These are phyloP conservation scores for Fusarium sp. DNA, from an alignment of 2,329 filamentous ascomycete genomes.

Conservation along the genomic window DNA sequence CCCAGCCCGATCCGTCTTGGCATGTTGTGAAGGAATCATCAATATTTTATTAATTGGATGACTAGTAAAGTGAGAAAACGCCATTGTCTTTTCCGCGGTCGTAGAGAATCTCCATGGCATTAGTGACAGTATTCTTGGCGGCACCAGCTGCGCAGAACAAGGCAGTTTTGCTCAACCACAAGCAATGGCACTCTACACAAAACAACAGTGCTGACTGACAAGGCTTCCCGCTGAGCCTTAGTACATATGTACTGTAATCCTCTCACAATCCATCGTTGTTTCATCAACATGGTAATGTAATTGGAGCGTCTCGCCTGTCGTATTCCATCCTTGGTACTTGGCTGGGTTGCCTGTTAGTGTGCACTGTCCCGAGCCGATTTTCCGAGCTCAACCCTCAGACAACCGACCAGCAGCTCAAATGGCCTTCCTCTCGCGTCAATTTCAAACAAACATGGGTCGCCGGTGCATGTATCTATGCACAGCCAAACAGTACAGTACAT, in stretches of 20 bases:
- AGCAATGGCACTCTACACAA: neutral
- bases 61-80: constrained; percentile 6
- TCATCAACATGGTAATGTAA: neutral
- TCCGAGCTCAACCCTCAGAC: constrained; percentile 20
- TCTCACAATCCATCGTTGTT: neutral
- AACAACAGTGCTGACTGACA: neutral
- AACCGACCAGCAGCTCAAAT: neutral
- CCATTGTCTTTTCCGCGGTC: constrained; percentile 12
- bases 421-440: constrained; percentile 10
- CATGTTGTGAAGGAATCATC: constrained; percentile 18
- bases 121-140: neutral
- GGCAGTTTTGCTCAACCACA: neutral
- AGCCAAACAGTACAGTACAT: neutral
- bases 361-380: constrained; percentile 26
- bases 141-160: neutral
- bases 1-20: constrained; percentile 31
- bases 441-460: constrained; percentile 19
- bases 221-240: constrained; percentile 1
- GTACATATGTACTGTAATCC: neutral
- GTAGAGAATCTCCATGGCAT: neutral
- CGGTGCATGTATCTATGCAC: neutral
- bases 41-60: constrained; percentile 8
- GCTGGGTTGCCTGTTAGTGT: constrained; percentile 20
- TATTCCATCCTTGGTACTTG: constrained; percentile 6
- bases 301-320: constrained; percentile 10